Evolutionary conservation across 352 stramenopile species (phyloP).

Genomic region (Globisporangium camurandrum): DNA sequence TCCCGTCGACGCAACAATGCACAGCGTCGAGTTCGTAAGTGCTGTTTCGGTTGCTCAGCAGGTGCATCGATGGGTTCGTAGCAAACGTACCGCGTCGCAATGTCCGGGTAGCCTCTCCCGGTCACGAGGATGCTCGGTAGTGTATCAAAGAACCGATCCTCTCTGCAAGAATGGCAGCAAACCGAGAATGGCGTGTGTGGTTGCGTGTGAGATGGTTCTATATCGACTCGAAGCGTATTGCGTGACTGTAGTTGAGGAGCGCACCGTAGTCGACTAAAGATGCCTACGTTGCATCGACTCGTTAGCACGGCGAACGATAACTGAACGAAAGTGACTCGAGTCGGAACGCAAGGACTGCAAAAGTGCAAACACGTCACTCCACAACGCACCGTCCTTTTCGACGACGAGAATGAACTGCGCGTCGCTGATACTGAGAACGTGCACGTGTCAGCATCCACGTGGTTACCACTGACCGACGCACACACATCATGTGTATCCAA

Average conservation of each 20-base stretch:
- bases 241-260: too few relatives aligned
- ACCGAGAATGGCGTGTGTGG: too few relatives aligned
- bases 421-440: constrained; percentile 58
- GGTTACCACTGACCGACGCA: too few relatives aligned
- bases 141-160: constrained; percentile 82
- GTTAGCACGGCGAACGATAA: constrained; percentile 12
- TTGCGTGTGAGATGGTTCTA: too few relatives aligned
- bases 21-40: too few relatives aligned
- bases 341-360: too few relatives aligned
- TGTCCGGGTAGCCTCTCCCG: constrained; percentile 91
- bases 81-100: constrained; percentile 76
- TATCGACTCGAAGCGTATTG: too few relatives aligned
- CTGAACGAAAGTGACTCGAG: background rate
- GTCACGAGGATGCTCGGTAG: constrained; percentile 91
- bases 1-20: background rate
- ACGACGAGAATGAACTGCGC: constrained; percentile 90
- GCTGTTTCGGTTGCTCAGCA: too few relatives aligned
- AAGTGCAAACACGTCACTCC: too few relatives aligned
- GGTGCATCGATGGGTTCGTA: background rate
- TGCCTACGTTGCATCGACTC: constrained; percentile 45
- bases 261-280: constrained; percentile 90
- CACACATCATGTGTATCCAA: background rate
- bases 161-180: constrained; percentile 22
- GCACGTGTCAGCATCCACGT: too few relatives aligned
- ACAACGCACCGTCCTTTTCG: constrained; percentile 92